phyloP scores from a whole-genome alignment of 1,284 basidiomycete genomes.

The Malassezia dermatis region DNA sequence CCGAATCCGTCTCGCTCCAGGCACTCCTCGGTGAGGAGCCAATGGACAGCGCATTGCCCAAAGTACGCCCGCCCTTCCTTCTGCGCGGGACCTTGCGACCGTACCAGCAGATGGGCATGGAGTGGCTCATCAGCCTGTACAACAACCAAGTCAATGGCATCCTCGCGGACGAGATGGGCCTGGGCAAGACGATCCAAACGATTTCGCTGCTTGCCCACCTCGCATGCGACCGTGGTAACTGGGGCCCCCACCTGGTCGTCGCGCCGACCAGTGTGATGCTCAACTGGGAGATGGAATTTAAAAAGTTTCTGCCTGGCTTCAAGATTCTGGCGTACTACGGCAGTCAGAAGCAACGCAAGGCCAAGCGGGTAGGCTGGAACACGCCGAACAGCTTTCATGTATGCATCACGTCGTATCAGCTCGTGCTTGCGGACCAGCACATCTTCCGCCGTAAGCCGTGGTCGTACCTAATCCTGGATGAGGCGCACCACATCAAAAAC shows the following conservation, averaged over 20 bases:
- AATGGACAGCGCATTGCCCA: constrained; percentile 10
- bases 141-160: constrained; percentile 81
- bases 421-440: constrained; percentile 77
- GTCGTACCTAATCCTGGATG: constrained; percentile 94
- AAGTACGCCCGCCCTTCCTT: constrained; percentile 52
- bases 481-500: constrained; percentile 98
- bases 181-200: constrained; percentile 91
- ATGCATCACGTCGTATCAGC: constrained; percentile 87
- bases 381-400: constrained; percentile 87
- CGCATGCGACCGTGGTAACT: constrained; percentile 84
- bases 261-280: constrained; percentile 88
- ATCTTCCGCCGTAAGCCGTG: constrained; percentile 89
- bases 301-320: constrained; percentile 92
- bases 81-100: constrained; percentile 78
- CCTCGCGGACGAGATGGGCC: constrained; percentile 56
- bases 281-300: constrained; percentile 99
- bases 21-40: background rate
- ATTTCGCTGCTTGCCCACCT: constrained; percentile 84
- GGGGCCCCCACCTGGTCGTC: constrained; percentile 92
- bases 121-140: constrained; percentile 88
- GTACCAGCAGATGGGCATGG: constrained; percentile 85
- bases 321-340: constrained; percentile 86
- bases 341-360: constrained; percentile 77
- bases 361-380: constrained; percentile 86
- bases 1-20: constrained; percentile 8